phyloP scores from a whole-genome alignment of 306 rosid genomes.

The Corylus americana region DNA sequence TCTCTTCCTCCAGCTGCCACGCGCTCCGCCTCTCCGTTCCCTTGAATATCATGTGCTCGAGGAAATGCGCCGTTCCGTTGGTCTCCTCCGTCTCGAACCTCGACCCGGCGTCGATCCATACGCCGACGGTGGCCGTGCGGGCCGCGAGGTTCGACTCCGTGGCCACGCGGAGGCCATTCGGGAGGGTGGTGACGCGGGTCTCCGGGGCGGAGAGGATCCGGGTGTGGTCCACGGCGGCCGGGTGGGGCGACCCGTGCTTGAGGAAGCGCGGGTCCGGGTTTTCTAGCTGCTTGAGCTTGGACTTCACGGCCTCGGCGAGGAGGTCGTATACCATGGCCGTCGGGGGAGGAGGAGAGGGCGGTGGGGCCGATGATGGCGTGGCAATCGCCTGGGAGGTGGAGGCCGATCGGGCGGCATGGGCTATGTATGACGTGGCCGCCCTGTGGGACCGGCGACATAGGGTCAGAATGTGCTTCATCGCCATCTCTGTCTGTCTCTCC shows the following conservation, averaged over 20 bases:
- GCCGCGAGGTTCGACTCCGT: constrained; percentile 72
- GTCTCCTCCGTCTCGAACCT: constrained; percentile 90
- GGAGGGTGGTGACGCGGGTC: constrained; percentile 77
- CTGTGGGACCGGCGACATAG: constrained; percentile 59
- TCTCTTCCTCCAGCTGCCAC: constrained; percentile 74
- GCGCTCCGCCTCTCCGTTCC: constrained; percentile 85
- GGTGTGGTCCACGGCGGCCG: constrained; percentile 59
- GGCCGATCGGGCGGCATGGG: constrained; percentile 42
- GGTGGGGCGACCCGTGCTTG: constrained; percentile 82
- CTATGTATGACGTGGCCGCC: constrained; percentile 26
- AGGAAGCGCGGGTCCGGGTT: constrained; percentile 91
- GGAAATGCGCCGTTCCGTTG: constrained; percentile 85
- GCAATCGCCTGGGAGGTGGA: constrained; percentile 53
- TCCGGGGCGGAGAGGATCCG: constrained; percentile 81
- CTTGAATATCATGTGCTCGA: constrained; percentile 96
- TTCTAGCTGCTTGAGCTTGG: constrained; percentile 65
- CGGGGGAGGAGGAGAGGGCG: constrained; percentile 72
- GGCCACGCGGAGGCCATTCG: constrained; percentile 87
- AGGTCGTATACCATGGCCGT: constrained; percentile 91
- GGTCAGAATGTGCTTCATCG: constrained; percentile 69
- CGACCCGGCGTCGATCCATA: constrained; percentile 95
- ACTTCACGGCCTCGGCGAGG: constrained; percentile 70
- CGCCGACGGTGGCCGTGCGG: constrained; percentile 83
- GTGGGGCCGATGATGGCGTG: constrained; percentile 22
- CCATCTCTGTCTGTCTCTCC: constrained; percentile 46